Evolutionary conservation across 768 basidiomycete species (phyloP).

Genomic region (Mycena indigotica): DNA sequence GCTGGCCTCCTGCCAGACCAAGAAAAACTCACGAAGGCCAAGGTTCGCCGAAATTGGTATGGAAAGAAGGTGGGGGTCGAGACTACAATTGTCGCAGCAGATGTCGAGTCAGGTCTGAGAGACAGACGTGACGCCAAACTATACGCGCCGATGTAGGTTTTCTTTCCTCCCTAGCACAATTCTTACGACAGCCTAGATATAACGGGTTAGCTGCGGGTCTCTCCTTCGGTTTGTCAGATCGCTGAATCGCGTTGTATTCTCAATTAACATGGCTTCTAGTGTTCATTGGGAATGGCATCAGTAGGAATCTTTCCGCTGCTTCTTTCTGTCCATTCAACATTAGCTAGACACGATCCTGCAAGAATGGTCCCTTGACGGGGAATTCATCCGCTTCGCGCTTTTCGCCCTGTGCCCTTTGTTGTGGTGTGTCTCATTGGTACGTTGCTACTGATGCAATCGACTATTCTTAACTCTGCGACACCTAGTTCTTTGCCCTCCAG

Average conservation of each 20-base stretch:
- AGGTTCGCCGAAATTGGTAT: conserved; percentile 59
- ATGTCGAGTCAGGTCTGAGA: conserved; percentile 29
- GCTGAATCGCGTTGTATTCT: conserved; percentile 33
- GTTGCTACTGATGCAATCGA: conserved; percentile 25
- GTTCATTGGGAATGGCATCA: conserved; percentile 67
- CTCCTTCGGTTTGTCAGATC: conserved; percentile 50
- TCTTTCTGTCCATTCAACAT: neutral
- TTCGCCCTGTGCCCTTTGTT: conserved; percentile 62
- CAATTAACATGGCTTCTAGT: conserved; percentile 46
- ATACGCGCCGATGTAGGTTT: conserved; percentile 53
- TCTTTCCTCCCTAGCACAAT: neutral
- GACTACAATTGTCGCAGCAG: conserved; percentile 29
- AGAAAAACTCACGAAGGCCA: conserved; percentile 26
- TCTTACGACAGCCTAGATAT: conserved; percentile 36
- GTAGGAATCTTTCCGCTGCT: conserved; percentile 30
- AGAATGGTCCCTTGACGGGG: conserved; percentile 67
- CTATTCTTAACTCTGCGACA: conserved; percentile 19
- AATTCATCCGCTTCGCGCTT: conserved; percentile 64
- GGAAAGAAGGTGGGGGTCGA: conserved; percentile 51
- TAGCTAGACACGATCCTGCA: conserved; percentile 50
- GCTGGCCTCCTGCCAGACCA: neutral
- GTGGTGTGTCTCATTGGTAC: conserved; percentile 70
- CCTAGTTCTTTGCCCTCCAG: conserved; percentile 75
- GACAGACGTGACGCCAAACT: conserved; percentile 38
- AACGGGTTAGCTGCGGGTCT: conserved; percentile 62